These are phyloP conservation scores for Talaromyces sp. DNA, from an alignment of 2,329 filamentous ascomycete genomes.

Conservation along the genomic window DNA sequence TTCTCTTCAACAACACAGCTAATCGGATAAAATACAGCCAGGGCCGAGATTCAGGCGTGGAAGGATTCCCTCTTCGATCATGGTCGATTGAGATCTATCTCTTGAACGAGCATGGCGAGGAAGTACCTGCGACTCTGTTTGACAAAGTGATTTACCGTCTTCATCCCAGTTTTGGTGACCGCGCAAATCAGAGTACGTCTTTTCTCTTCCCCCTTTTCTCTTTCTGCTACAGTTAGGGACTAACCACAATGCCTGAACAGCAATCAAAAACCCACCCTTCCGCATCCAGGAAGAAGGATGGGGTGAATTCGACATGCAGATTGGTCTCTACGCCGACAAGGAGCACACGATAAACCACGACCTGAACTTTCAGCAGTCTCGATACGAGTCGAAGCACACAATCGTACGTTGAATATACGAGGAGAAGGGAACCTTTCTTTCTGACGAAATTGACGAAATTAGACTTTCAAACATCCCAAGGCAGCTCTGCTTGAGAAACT, in stretches of 20 bases:
- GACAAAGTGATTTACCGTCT: slow-evolving; percentile 90
- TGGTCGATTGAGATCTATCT: slow-evolving; percentile 88
- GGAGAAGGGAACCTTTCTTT: not conserved
- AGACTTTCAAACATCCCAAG: slow-evolving; percentile 89
- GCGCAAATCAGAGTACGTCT: slow-evolving; percentile 73
- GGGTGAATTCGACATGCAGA: slow-evolving; percentile 96
- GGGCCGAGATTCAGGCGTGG: slow-evolving; percentile 75
- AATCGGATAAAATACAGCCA: slow-evolving; percentile 45
- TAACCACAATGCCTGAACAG: slow-evolving; percentile 46
- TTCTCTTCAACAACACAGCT: not conserved
- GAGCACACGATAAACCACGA: slow-evolving; percentile 82
- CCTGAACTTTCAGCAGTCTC: slow-evolving; percentile 79
- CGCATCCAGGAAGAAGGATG: slow-evolving; percentile 90
- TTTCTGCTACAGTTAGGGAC: slow-evolving; percentile 3
- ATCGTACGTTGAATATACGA: slow-evolving; percentile 54
- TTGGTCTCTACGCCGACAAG: slow-evolving; percentile 83
- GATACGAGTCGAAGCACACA: slow-evolving; percentile 78
- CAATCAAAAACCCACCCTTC: slow-evolving; percentile 82
- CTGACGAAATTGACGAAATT: slow-evolving; percentile 9
- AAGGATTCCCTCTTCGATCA: slow-evolving; percentile 86
- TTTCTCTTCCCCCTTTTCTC: not conserved
- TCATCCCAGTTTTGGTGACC: slow-evolving; percentile 88
- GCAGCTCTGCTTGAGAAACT: slow-evolving; percentile 76
- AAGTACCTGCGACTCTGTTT: slow-evolving; percentile 79
- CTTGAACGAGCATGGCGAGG: slow-evolving; percentile 80